Evolutionary conservation across 2,329 filamentous ascomycete species (phyloP).

Genomic region (Talaromyces marneffei): DNA sequence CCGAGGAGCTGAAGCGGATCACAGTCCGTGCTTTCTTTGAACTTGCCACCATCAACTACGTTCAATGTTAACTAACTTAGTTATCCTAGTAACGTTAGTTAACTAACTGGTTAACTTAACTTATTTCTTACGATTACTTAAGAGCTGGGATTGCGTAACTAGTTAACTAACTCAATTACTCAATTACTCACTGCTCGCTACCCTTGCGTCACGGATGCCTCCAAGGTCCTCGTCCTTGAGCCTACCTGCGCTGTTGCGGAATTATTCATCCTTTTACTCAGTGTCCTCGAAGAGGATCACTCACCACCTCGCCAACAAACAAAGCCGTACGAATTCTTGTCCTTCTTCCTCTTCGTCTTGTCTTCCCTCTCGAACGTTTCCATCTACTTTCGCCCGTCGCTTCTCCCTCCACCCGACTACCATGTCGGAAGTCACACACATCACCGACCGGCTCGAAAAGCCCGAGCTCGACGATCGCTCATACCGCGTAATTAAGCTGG

Average conservation of each 20-base stretch:
- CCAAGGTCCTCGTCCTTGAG: slow-evolving; percentile 31
- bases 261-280: neutral
- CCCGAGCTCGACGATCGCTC: slow-evolving; percentile 77
- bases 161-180: no score
- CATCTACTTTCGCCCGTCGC: slow-evolving; percentile 9
- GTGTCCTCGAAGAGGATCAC: no score
- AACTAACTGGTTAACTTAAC: no score
- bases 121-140: no score
- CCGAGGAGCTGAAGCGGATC: neutral
- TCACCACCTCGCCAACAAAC: neutral
- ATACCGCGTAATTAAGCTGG: slow-evolving; percentile 79
- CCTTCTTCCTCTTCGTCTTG: neutral
- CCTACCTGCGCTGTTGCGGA: neutral
- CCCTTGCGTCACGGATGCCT: slow-evolving; percentile 24
- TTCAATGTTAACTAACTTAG: no score
- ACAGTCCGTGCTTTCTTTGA: neutral
- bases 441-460: slow-evolving; percentile 72
- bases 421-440: slow-evolving; percentile 29
- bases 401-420: slow-evolving; percentile 16
- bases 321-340: neutral
- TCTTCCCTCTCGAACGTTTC: neutral
- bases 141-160: no score
- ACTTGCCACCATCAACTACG: no score
- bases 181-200: slow-evolving; percentile 6
- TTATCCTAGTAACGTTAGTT: no score